Percentiles rank a stretch among this genome's conserved stretches.
Conservation (phyloP, 768 basidiomycete species). For the Agrocybe praecox region DNA sequence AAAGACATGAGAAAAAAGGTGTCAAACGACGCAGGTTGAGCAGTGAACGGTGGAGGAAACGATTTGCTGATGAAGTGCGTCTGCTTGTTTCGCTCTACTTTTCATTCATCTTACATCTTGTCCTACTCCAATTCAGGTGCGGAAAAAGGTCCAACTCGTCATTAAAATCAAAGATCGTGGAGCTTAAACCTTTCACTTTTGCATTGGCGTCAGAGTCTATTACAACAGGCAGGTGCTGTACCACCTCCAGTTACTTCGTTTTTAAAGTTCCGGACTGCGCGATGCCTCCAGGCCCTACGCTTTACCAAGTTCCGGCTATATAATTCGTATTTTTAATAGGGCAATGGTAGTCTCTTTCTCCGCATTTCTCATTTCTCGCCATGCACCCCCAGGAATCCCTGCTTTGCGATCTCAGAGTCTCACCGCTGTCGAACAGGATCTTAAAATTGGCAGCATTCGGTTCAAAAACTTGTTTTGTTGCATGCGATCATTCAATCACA, state of each 20-base stretch:
- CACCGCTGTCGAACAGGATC: slow-evolving; percentile 3
- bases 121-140: slow-evolving; percentile 51
- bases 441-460: background rate
- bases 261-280: slow-evolving; percentile 13
- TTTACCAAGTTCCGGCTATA: slow-evolving; percentile 15
- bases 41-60: slow-evolving; percentile 79
- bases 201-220: slow-evolving; percentile 4
- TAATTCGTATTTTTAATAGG: slow-evolving; percentile 15
- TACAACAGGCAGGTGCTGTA: slow-evolving; percentile 7
- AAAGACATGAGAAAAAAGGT: slow-evolving; percentile 84
- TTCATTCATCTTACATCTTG: slow-evolving; percentile 5
- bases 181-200: slow-evolving; percentile 40
- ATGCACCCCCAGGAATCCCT: background rate
- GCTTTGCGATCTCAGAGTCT: background rate
- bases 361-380: slow-evolving; percentile 4
- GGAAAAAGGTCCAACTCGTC: slow-evolving; percentile 81
- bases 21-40: slow-evolving; percentile 72
- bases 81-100: slow-evolving; percentile 1
- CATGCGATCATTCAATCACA: background rate
- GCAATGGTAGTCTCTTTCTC: slow-evolving; percentile 18
- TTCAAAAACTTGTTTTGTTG: background rate
- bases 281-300: slow-evolving; percentile 8
- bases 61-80: slow-evolving; percentile 78
- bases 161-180: slow-evolving; percentile 77
- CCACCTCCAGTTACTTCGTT: slow-evolving; percentile 6